These are phyloP conservation scores for Hericium rajendrae DNA, from an alignment of 768 basidiomycete genomes.

Conservation along the genomic window DNA sequence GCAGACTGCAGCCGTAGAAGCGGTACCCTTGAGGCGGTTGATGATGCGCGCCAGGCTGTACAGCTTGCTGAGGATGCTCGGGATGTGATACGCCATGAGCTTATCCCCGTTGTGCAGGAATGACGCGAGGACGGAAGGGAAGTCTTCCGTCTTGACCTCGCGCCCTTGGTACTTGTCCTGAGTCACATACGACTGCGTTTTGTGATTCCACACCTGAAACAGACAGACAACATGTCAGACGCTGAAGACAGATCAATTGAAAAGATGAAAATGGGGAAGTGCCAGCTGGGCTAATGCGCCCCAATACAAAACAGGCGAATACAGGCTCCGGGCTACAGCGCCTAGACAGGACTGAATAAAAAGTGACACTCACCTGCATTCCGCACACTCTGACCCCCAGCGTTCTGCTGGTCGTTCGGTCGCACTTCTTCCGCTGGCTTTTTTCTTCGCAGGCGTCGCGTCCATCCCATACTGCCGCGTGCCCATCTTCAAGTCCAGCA, in stretches of 20 bases:
- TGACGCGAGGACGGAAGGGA: conserved; percentile 68
- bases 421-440: conserved; percentile 98
- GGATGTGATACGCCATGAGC: conserved; percentile 87
- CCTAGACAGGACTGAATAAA: conserved; percentile 7
- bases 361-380: conserved; percentile 75
- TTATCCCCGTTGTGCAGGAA: conserved; percentile 82
- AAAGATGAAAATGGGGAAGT: background rate
- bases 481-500: conserved; percentile 99
- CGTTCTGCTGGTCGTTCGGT: conserved; percentile 84
- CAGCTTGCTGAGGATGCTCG: conserved; percentile 80
- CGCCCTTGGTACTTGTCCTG: conserved; percentile 97
- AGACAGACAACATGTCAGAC: conserved; percentile 4
- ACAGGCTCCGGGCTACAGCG: background rate
- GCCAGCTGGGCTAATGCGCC: background rate
- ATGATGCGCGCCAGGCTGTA: conserved; percentile 92
- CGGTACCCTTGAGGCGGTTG: conserved; percentile 83
- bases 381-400: conserved; percentile 93
- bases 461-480: conserved; percentile 97
- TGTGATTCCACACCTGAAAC: conserved; percentile 83
- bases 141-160: conserved; percentile 79
- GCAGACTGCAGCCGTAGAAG: conserved; percentile 94
- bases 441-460: conserved; percentile 88
- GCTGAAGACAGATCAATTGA: background rate
- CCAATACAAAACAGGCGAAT: background rate
- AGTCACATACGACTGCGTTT: conserved; percentile 73